phyloP scores from a whole-genome alignment of 768 basidiomycete genomes.

The Calocybe cyanea region DNA sequence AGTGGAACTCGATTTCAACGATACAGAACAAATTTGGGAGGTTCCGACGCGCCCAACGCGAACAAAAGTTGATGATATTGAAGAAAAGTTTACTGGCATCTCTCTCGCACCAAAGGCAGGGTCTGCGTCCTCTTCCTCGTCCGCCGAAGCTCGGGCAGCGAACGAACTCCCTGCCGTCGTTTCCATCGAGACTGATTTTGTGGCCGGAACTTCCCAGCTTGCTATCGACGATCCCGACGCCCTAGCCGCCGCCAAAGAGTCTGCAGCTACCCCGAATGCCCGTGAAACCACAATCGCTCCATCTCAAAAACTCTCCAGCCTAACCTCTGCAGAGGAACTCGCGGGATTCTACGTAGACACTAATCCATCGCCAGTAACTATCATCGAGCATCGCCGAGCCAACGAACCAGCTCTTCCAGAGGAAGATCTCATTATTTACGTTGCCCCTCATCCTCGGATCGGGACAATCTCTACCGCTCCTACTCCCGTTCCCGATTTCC shows the following conservation, averaged over 20 bases:
- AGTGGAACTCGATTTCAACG: slow-evolving; percentile 65
- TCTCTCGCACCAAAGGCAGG: slow-evolving; percentile 10
- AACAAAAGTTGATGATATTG: slow-evolving; percentile 16
- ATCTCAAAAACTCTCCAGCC: no score
- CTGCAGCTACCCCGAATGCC: no score
- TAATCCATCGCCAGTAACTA: slow-evolving; percentile 21
- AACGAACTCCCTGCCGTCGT: neutral
- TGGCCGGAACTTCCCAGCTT: neutral
- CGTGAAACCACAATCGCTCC: no score
- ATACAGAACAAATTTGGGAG: slow-evolving; percentile 46
- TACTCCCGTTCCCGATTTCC: slow-evolving; percentile 10
- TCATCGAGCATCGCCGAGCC: slow-evolving; percentile 11
- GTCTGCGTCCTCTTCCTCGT: neutral
- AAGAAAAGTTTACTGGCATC: slow-evolving; percentile 36
- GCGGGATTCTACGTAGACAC: slow-evolving; percentile 39
- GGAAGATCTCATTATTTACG: slow-evolving; percentile 75
- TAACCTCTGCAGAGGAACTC: neutral
- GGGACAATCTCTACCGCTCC: neutral
- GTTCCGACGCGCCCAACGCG: slow-evolving; percentile 14
- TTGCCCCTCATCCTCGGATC: slow-evolving; percentile 65
- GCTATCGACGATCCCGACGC: neutral
- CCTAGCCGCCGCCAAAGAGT: neutral
- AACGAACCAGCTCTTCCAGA: slow-evolving; percentile 24
- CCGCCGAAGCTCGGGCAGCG: neutral
- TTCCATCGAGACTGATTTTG: neutral